Conservation (phyloP, 2,329 filamentous ascomycete species). For the Alternaria arbusti region DNA sequence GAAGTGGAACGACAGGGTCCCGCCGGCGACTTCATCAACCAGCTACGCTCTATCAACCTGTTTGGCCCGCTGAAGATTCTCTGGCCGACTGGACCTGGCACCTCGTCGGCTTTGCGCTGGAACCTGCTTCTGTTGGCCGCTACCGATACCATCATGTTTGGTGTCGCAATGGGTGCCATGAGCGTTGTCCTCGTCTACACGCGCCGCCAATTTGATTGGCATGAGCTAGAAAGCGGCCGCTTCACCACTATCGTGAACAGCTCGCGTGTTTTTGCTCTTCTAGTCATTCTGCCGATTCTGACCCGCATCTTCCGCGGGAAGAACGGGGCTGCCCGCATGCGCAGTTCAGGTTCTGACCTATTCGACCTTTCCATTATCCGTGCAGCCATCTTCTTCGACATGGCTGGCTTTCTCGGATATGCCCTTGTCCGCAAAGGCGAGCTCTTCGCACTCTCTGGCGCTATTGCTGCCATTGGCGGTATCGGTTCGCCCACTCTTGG, state of each 20-base stretch:
- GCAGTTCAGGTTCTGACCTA: slow-evolving; percentile 69
- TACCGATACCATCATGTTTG: slow-evolving; percentile 82
- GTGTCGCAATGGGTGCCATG: slow-evolving; percentile 79
- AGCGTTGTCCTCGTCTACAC: slow-evolving; percentile 86
- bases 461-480: slow-evolving; percentile 78
- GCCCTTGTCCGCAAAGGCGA: slow-evolving; percentile 66
- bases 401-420: slow-evolving; percentile 78
- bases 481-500: slow-evolving; percentile 86
- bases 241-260: slow-evolving; percentile 83
- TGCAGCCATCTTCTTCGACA: slow-evolving; percentile 75
- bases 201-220: slow-evolving; percentile 81
- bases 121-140: slow-evolving; percentile 84
- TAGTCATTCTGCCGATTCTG: slow-evolving; percentile 76
- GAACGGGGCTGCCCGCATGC: slow-evolving; percentile 45
- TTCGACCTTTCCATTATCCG: slow-evolving; percentile 82
- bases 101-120: slow-evolving; percentile 66
- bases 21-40: slow-evolving; percentile 53
- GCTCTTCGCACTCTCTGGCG: slow-evolving; percentile 74
- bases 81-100: slow-evolving; percentile 72
- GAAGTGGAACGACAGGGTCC: slow-evolving; percentile 47
- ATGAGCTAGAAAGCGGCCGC: slow-evolving; percentile 76
- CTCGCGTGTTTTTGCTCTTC: slow-evolving; percentile 75
- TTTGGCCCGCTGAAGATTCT: slow-evolving; percentile 80
- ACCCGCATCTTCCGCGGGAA: slow-evolving; percentile 76
- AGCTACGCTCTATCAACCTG: slow-evolving; percentile 64